Conservation (phyloP, 441 rosid species). For the Erysimum cheiri region DNA sequence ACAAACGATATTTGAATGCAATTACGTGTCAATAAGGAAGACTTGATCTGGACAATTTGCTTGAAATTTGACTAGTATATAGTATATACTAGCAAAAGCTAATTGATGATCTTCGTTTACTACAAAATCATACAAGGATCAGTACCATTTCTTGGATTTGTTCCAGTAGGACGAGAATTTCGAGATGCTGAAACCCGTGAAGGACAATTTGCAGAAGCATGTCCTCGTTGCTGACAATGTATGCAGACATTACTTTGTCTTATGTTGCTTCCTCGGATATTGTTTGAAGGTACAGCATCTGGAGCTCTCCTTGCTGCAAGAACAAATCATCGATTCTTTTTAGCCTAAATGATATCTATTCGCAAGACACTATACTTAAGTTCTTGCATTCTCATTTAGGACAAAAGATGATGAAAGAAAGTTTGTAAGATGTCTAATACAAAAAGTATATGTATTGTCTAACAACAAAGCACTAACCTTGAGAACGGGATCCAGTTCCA, state of each 20-base stretch:
- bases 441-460: not conserved
- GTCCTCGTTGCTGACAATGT: constrained; percentile 84
- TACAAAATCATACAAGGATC: constrained; percentile 13
- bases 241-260: constrained; percentile 60
- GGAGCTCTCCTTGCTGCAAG: constrained; percentile 58
- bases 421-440: constrained; percentile 1
- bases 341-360: constrained; percentile 6
- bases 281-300: constrained; percentile 47
- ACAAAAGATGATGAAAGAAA: not conserved
- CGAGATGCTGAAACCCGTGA: constrained; percentile 56
- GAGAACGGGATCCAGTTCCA: constrained; percentile 89
- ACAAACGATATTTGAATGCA: constrained; percentile 10
- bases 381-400: constrained; percentile 9
- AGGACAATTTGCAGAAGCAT: constrained; percentile 77
- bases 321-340: constrained; percentile 21
- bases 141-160: constrained; percentile 61
- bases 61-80: not conserved
- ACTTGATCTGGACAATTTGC: not conserved
- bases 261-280: constrained; percentile 58
- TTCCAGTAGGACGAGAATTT: constrained; percentile 52
- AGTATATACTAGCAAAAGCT: not conserved
- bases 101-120: constrained; percentile 8
- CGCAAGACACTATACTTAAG: not conserved
- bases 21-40: not conserved
- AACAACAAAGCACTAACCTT: constrained; percentile 58